A percentile compares a stretch with the other conserved stretches of the same genome.
Conservation (phyloP, 2,329 filamentous ascomycete genomes). For the Fusarium foetens region DNA sequence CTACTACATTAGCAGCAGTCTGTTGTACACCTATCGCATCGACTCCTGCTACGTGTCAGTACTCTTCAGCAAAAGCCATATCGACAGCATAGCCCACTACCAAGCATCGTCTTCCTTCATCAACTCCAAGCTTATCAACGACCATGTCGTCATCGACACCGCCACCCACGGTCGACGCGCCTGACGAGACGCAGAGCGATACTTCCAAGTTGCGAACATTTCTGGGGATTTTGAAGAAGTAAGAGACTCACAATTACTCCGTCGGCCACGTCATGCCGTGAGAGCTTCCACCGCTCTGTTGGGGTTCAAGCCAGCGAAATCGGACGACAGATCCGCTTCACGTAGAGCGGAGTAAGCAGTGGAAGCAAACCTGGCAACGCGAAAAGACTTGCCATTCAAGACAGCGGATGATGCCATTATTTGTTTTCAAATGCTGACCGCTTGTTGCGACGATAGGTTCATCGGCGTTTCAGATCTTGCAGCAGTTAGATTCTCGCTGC, state of each 20-base stretch:
- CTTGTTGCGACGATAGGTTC: slow-evolving; percentile 68
- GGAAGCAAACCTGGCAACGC: slow-evolving; percentile 14
- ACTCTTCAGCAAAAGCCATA: slow-evolving; percentile 6
- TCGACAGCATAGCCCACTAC: slow-evolving; percentile 3
- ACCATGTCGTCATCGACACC: slow-evolving; percentile 53
- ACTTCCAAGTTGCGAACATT: slow-evolving; percentile 91
- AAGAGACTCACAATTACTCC: slow-evolving; percentile 50
- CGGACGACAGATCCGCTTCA: slow-evolving; percentile 25
- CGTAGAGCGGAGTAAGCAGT: slow-evolving; percentile 25
- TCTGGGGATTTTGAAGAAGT: slow-evolving; percentile 88
- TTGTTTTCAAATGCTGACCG: slow-evolving; percentile 43
- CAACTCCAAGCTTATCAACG: slow-evolving; percentile 28
- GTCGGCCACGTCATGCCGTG: slow-evolving; percentile 13
- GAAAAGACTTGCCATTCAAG: slow-evolving; percentile 7
- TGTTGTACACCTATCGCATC: neutral
- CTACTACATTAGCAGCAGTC: neutral
- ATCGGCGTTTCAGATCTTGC: slow-evolving; percentile 97
- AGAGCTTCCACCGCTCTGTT: slow-evolving; percentile 27
- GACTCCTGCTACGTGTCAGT: neutral
- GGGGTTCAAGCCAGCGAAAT: slow-evolving; percentile 27
- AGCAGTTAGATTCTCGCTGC: slow-evolving; percentile 93
- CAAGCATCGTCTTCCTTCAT: slow-evolving; percentile 16
- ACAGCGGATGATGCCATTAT: slow-evolving; percentile 3
- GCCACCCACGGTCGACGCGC: slow-evolving; percentile 47
- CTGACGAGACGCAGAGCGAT: slow-evolving; percentile 72